Conservation (phyloP, 306 rosid species). For the Rosa rugosa region DNA sequence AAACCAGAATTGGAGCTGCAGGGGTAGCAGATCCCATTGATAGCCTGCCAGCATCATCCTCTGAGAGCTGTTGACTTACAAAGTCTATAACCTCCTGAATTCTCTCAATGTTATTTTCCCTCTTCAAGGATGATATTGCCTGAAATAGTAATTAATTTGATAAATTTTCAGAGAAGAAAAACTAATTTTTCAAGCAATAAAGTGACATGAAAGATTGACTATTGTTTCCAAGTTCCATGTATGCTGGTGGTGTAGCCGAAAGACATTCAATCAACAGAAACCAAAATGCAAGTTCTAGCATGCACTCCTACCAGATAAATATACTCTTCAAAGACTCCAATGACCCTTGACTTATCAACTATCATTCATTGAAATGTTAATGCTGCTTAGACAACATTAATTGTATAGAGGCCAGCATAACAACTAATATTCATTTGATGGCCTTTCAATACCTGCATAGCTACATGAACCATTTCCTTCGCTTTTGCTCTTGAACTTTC, state of each 20-base stretch:
- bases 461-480: constrained; percentile 63
- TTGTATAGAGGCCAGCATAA: constrained; percentile 8
- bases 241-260: not conserved
- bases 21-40: constrained; percentile 35
- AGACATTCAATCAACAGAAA: not conserved
- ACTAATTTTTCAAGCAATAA: not conserved
- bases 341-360: not conserved
- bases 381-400: constrained; percentile 7
- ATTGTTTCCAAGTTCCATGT: not conserved
- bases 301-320: not conserved
- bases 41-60: constrained; percentile 53
- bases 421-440: not conserved
- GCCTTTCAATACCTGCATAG: constrained; percentile 63
- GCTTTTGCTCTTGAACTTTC: constrained; percentile 81
- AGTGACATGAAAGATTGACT: constrained; percentile 20
- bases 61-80: constrained; percentile 60
- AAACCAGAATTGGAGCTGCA: constrained; percentile 46
- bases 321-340: not conserved
- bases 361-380: not conserved
- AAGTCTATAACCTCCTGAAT: constrained; percentile 76
- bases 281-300: not conserved
- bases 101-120: constrained; percentile 48
- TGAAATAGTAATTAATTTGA: constrained; percentile 44
- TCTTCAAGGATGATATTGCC: constrained; percentile 63
- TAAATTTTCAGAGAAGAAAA: constrained; percentile 29